Evolutionary conservation across 805 yeast genomes (phyloP), one percentile per base, ranked within the genome.

Genomic region (Babjeviella inositovora): DNA sequence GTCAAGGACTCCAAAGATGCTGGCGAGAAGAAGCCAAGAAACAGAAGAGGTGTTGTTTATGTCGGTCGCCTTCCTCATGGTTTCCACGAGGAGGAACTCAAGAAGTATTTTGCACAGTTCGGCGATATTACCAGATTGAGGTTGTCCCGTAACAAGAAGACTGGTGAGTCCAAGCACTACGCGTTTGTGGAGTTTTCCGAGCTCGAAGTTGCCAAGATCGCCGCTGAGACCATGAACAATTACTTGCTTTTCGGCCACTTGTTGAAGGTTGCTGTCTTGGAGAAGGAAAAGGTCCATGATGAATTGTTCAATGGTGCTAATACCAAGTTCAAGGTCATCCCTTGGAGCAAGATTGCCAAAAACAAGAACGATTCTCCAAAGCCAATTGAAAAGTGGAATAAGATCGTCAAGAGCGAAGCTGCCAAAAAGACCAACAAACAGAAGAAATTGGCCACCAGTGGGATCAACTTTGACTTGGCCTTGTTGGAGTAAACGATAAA

Each of bases 161-260:
- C 93, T 5, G 97, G 97, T 21, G 70, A 72, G 26, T 72, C 93
- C 9, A 85, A 82, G 52, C 96, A 84, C 45, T 87, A 71, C 47
- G 97, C 84, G 5, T 87, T 81, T 47, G 55, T 90, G 21, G 95
- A 90, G 50, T 90, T 87, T 41, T 65, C 62, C 19, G 60, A 69
- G 25, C 42, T 46, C 18, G 80, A 72, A 22, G 92, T 77, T 26
- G 96, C 97, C 21, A 63, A 70, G 35, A 60, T 84, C 30, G 98
- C 95, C 3, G 79, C 77, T 30, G 97, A 90, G 34, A 73, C 96
- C 21, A 90, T 90, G 98, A 74, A 90, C 50, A 90, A 90, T 51
- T 90, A 90, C 40, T 61, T 90, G 31, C 44, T 90, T 21, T 72
- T 80, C 53, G 92, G 92, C 5, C 96, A 87, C 47, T 64, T 85